Base-by-base conservation (phyloP, 768 basidiomycete genomes). In the Gautieria morchelliformis region DNA sequence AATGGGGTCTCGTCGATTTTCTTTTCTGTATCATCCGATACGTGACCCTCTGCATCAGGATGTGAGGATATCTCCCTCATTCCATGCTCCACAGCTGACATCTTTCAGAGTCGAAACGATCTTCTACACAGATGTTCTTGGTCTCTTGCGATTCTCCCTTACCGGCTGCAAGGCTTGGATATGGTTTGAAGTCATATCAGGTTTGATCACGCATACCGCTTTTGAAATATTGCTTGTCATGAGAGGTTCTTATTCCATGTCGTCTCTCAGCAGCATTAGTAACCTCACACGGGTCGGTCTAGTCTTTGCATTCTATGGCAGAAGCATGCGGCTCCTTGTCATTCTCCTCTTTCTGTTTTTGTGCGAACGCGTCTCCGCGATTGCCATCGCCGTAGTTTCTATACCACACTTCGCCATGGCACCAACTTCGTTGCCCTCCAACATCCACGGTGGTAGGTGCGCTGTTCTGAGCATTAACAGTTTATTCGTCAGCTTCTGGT, bases 271-370 rank as follows among this genome's bases (percentile, higher is more conserved):
- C 6, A 47, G 20, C 37, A 8, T 3, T 27, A 5, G 45, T 42
- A 9, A 12, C n/a, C n/a, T 55, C 12, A 55, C 46, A 55, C 15
- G 8, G 35, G 14, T 17, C n/a, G 7, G 14, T 10, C 27, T 45
- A 57, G 56, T 49, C 17, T 49, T 47, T 30, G 56, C 56, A 37
- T 48, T 57, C 35, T 57, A 57, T 20, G 56, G 46, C 10, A 20
- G 32, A 50, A 35, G 11, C 42, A 47, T 33, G 10, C 27, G 32
- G 5, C 32, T 57, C 24, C 56, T 57, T 19, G 47, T 8, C 7
- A 22, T 37, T 9, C 37, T 57, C 5, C 8, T 19, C 10, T n/a
- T 20, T 19, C 19, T 57, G 14, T 27, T 49, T 19, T 6, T 57
- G 19, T 15, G 7, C n/a, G 37, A 39, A 30, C 56, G 47, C 17